phyloP scores from a whole-genome alignment of 495 filamentous ascomycete genomes.

The Hypoxylon cercidicola region DNA sequence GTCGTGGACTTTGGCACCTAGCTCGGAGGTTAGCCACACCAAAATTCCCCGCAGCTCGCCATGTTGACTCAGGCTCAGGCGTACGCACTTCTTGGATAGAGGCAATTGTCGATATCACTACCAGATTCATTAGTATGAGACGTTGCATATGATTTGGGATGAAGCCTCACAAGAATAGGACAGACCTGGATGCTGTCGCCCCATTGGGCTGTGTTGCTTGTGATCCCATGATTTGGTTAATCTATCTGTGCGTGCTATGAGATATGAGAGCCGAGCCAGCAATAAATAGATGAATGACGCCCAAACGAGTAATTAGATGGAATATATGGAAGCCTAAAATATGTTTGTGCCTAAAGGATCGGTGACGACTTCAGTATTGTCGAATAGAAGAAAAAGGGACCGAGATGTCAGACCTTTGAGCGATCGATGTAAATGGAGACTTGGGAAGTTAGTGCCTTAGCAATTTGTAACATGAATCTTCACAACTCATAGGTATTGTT shows the following conservation, averaged over 20 bases:
- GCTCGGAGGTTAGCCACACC: slow-evolving; percentile 22
- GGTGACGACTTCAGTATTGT: background rate
- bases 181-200: slow-evolving; percentile 40
- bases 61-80: slow-evolving; percentile 34
- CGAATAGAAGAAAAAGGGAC: slow-evolving; percentile 1
- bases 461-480: no score
- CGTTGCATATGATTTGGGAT: background rate
- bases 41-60: background rate
- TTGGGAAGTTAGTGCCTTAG: slow-evolving; percentile 4
- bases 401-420: slow-evolving; percentile 9
- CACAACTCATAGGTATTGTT: no score
- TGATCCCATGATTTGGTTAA: slow-evolving; percentile 34
- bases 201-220: slow-evolving; percentile 33
- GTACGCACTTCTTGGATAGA: slow-evolving; percentile 69
- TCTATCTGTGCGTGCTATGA: background rate
- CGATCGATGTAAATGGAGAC: slow-evolving; percentile 9
- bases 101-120: slow-evolving; percentile 95
- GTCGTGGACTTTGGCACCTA: slow-evolving; percentile 76
- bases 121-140: slow-evolving; percentile 7
- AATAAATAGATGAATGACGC: background rate
- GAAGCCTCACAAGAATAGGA: slow-evolving; percentile 60
- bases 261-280: slow-evolving; percentile 1
- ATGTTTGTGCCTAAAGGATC: background rate
- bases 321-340: background rate
- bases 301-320: background rate